phyloP scores from a whole-genome alignment of 2,329 filamentous ascomycete genomes.

The Phyllosticta citrichinensis region DNA sequence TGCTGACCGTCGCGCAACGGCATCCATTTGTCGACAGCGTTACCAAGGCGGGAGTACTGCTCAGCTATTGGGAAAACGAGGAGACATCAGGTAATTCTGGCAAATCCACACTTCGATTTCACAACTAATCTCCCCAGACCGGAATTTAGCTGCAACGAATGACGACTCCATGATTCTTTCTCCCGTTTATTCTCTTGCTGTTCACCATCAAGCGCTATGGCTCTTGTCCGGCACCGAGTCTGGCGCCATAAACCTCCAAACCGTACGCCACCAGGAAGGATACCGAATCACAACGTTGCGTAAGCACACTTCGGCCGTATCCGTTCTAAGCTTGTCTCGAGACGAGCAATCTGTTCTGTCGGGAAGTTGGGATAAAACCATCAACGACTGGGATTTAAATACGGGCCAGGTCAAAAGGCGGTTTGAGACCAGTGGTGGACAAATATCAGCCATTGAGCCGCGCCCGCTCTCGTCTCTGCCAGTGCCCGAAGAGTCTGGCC shows the following conservation, averaged over 20 bases:
- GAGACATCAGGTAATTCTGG: conserved; percentile 47
- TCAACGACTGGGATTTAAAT: conserved; percentile 92
- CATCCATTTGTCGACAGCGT: conserved; percentile 98
- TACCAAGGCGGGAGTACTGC: conserved; percentile 82
- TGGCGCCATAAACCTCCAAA: conserved; percentile 86
- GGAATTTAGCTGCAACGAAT: conserved; percentile 21
- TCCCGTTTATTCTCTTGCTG: conserved; percentile 87
- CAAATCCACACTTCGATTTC: background rate
- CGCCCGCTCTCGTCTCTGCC: conserved; percentile 66
- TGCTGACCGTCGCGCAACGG: conserved; percentile 86
- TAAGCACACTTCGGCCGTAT: conserved; percentile 84
- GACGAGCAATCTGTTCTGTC: conserved; percentile 84
- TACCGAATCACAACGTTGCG: conserved; percentile 74
- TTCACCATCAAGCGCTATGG: conserved; percentile 86
- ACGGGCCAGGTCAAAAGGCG: conserved; percentile 65
- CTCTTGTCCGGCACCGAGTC: conserved; percentile 82
- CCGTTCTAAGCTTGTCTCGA: conserved; percentile 67
- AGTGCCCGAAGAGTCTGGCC: conserved; percentile 64
- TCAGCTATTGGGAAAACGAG: conserved; percentile 99
- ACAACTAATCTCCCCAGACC: conserved; percentile 13
- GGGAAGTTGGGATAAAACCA: conserved; percentile 91
- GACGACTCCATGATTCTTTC: conserved; percentile 57
- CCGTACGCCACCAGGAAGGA: conserved; percentile 87
- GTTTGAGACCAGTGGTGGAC: conserved; percentile 68
- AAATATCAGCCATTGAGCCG: conserved; percentile 82